Percentiles rank a stretch among this genome's conserved stretches.
These are phyloP conservation scores for Pisolithus thermaeus DNA, from an alignment of 1,284 basidiomycete genomes.

Conservation along the genomic window DNA sequence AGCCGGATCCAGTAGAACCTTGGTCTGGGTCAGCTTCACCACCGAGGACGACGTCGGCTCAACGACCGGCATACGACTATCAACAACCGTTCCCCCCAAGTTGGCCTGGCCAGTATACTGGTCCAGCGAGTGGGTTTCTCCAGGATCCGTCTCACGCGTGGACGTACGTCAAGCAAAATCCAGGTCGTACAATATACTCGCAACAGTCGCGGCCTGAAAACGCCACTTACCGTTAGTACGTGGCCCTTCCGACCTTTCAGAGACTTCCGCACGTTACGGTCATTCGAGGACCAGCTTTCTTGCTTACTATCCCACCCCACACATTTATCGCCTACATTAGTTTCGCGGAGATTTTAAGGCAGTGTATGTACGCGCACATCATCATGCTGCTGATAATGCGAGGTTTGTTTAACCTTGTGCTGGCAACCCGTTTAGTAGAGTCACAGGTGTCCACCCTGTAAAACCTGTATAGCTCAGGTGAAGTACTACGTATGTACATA, in stretches of 20 bases:
- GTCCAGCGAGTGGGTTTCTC: constrained; percentile 43
- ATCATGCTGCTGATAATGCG: background rate
- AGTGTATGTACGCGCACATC: background rate
- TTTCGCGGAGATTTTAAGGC: background rate
- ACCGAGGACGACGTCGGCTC: constrained; percentile 15
- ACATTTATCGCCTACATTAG: background rate
- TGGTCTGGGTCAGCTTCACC: constrained; percentile 25
- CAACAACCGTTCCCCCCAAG: constrained; percentile 22
- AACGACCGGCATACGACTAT: constrained; percentile 19
- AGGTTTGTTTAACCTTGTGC: background rate
- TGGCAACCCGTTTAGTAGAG: background rate
- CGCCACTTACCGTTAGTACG: constrained; percentile 22
- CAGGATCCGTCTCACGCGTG: constrained; percentile 27
- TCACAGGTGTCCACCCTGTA: background rate
- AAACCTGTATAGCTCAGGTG: background rate
- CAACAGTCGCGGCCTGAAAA: constrained; percentile 35
- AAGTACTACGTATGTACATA: background rate
- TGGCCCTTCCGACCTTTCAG: constrained; percentile 5
- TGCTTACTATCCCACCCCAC: background rate
- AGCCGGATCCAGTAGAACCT: constrained; percentile 17
- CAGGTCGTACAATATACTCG: constrained; percentile 55
- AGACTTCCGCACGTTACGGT: constrained; percentile 11
- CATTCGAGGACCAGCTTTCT: background rate
- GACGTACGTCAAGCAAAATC: constrained; percentile 34
- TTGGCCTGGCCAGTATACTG: constrained; percentile 38